Base-by-base conservation (phyloP, 805 yeast genomes). In the Ogataea zsoltii region DNA sequence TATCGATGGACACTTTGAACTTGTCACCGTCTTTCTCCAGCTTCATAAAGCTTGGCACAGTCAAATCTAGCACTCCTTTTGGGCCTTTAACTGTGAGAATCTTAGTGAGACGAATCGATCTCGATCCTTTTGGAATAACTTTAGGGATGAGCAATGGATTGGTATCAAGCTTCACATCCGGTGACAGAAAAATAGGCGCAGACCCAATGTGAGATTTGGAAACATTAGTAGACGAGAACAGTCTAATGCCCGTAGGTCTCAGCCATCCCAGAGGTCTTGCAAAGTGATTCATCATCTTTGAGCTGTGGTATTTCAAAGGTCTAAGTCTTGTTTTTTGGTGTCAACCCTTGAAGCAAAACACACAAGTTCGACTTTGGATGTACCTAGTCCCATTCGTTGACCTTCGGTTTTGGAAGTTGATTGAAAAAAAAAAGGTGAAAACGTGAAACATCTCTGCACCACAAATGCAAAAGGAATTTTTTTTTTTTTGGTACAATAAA, bases 121-220 rank as follows among this genome's bases (percentile, higher is more conserved):
- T 72, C 55, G 79, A 76, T 15, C 96, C 95, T 59, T 84, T 83
- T 59, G 81, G 76, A 67, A 85, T 78, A 31, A 76, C 62, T 55
- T 72, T 76, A 55, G 89, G 86, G 44, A 69, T 69, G 2, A 78
- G 72, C 42, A 84, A 69, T 37, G 76, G 62, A 60, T 74, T 69
- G 41, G 78, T 57, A 45, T 64, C 61, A 49, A 80, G 60, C 45
- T 68, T 60, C 25, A 88, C 88, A 17, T 80, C 88, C 17, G 79
- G 76, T 2, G 87, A 77, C 16, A 88, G 53, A 52, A 78, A 72
- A 37, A 92, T 79, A 5, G 97, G 96, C 7, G 84, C 69, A 25
- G 86, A 78, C 6, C 98, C 98, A 41, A 92, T 79, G 62, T 89
- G 85, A 2, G 95, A 86, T 33, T 58, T 53, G 15, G 64, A 54